phyloP scores from a whole-genome alignment of 2,329 filamentous ascomycete species.

The Ophiostoma australiae region DNA sequence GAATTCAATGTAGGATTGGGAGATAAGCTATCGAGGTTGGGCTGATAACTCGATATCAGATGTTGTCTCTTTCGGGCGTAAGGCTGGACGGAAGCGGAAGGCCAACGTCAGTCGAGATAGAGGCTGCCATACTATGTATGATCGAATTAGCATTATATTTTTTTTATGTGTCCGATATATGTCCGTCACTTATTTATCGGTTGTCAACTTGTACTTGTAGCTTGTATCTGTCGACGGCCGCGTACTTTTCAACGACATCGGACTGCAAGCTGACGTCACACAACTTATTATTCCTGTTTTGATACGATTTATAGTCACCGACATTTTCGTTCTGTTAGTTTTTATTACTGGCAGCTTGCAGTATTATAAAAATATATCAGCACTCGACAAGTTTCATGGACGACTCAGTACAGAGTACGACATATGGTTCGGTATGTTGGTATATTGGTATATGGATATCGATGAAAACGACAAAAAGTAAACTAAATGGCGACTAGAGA shows the following conservation, averaged over 20 bases:
- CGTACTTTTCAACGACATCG: neutral
- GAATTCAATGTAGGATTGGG: conserved; percentile 5
- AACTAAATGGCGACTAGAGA: neutral
- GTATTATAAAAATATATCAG: no score
- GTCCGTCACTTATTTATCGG: neutral
- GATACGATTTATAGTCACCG: neutral
- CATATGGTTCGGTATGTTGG: neutral
- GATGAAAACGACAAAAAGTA: neutral
- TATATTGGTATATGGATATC: conserved; percentile 12
- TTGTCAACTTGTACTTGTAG: neutral
- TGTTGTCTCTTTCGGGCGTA: neutral
- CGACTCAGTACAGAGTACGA: neutral
- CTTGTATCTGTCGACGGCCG: neutral
- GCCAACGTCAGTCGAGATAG: conserved; percentile 40
- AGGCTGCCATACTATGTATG: conserved; percentile 19
- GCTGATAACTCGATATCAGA: neutral
- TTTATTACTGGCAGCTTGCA: no score
- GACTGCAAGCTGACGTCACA: neutral
- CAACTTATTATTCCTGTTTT: neutral
- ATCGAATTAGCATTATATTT: conserved; percentile 17
- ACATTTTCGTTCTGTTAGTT: no score
- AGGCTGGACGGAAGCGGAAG: conserved; percentile 6
- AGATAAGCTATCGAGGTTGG: neutral
- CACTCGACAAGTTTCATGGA: no score
- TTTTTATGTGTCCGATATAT: neutral